These are phyloP conservation scores for Globisporangium polare DNA, from an alignment of 352 stramenopile genomes.

Conservation along the genomic window DNA sequence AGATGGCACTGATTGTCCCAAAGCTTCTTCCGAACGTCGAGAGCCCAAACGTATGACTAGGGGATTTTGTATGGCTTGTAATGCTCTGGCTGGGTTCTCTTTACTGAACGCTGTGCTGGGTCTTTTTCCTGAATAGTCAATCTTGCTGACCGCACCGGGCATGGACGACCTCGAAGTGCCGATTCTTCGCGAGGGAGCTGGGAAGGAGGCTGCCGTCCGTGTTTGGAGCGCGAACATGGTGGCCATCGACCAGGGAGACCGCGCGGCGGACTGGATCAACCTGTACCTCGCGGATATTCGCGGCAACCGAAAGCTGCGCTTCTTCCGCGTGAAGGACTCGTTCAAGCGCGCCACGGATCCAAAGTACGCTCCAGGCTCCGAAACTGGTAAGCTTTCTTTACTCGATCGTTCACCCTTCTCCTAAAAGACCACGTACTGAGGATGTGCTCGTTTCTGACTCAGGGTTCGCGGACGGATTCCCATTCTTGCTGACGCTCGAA, in stretches of 20 bases:
- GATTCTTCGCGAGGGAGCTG: conserved; percentile 31
- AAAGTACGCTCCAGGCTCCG: conserved; percentile 57
- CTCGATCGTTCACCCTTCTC: too few relatives aligned
- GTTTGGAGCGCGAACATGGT: conserved; percentile 62
- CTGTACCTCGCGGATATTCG: conserved; percentile 38
- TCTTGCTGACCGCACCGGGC: conserved; percentile 57
- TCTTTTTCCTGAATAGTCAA: conserved; percentile 16
- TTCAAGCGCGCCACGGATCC: conserved; percentile 47
- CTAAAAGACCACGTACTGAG: too few relatives aligned
- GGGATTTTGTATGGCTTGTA: not conserved
- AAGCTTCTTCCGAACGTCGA: conserved; percentile 47
- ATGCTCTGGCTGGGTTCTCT: not conserved
- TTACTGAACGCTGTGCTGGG: not conserved
- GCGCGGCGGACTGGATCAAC: conserved; percentile 58
- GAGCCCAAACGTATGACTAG: conserved; percentile 21
- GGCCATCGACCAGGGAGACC: conserved; percentile 60
- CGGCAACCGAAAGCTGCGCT: conserved; percentile 33
- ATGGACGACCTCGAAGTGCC: conserved; percentile 63
- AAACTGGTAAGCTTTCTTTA: too few relatives aligned
- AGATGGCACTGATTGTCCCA: conserved; percentile 59
- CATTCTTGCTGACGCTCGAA: conserved; percentile 61
- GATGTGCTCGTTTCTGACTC: not conserved
- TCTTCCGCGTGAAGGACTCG: conserved; percentile 58
- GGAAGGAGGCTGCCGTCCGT: conserved; percentile 30
- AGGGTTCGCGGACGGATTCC: conserved; percentile 79